Percentiles rank a stretch among this genome's conserved stretches.
These are phyloP conservation scores for Xylaria nigripes DNA, from an alignment of 495 filamentous ascomycete species.

Conservation along the genomic window DNA sequence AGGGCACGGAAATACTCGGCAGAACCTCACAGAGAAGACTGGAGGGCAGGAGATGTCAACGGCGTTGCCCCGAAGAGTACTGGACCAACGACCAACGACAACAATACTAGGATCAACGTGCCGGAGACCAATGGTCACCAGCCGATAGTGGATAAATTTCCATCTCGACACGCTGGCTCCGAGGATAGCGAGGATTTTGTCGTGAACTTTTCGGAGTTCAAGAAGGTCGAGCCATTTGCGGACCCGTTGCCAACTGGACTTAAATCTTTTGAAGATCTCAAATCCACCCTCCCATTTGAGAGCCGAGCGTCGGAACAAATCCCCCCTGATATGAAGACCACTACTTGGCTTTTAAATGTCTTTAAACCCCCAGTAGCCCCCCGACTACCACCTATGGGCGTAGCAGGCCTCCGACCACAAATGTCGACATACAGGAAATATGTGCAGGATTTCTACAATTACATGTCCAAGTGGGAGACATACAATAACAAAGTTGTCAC, in stretches of 20 bases:
- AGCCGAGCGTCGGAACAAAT: constrained; percentile 49
- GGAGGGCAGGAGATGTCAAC: constrained; percentile 37
- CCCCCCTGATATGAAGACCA: constrained; percentile 27
- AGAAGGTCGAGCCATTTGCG: constrained; percentile 58
- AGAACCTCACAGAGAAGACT: constrained; percentile 42
- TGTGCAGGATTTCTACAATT: constrained; percentile 51
- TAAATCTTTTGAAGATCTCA: constrained; percentile 56
- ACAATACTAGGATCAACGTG: constrained; percentile 7
- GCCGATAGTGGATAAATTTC: constrained; percentile 12
- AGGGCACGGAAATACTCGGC: constrained; percentile 36
- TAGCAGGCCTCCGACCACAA: constrained; percentile 32
- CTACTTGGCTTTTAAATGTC: constrained; percentile 40
- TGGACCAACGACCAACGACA: constrained; percentile 25
- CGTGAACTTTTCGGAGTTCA: constrained; percentile 56
- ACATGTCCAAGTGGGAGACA: constrained; percentile 59
- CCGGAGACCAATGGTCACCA: constrained; percentile 13
- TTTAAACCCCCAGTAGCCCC: constrained; percentile 57
- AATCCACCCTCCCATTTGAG: constrained; percentile 61
- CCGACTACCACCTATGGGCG: constrained; percentile 31
- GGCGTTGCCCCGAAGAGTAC: constrained; percentile 15
- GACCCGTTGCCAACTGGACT: constrained; percentile 45
- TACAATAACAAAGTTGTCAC: constrained; percentile 58
- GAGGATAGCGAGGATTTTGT: constrained; percentile 40
- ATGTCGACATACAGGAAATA: constrained; percentile 51
- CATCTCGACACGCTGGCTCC: constrained; percentile 27